Conservation (phyloP, 176 grass and related monocot species). For the Carex parvula region DNA sequence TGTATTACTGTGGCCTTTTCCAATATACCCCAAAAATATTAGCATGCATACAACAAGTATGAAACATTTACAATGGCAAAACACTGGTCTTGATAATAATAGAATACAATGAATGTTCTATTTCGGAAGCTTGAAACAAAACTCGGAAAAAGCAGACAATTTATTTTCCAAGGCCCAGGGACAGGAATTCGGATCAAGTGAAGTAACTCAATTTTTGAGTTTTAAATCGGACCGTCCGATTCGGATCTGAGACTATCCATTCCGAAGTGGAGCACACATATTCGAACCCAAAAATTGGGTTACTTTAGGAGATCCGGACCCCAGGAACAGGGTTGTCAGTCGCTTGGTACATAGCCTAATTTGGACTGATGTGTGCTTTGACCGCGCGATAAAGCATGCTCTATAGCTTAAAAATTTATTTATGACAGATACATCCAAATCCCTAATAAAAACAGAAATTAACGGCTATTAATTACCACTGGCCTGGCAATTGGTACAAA, state of each 20-base stretch:
- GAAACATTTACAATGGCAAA: too few relatives aligned
- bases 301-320: too few relatives aligned
- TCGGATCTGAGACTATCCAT: too few relatives aligned
- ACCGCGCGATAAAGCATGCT: neutral
- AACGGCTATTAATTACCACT: conserved; percentile 26
- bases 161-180: conserved; percentile 1
- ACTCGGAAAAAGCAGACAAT: neutral
- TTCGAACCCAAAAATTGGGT: too few relatives aligned
- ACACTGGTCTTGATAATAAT: too few relatives aligned
- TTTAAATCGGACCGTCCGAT: too few relatives aligned
- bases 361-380: neutral
- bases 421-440: conserved; percentile 6
- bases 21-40: neutral
- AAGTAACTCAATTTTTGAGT: too few relatives aligned
- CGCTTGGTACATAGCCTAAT: neutral
- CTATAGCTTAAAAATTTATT: neutral
- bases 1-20: neutral
- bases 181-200: too few relatives aligned
- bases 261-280: too few relatives aligned
- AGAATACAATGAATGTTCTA: neutral
- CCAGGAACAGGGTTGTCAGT: conserved; percentile 2
- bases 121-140: neutral
- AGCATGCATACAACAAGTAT: neutral
- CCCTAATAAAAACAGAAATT: conserved; percentile 23
- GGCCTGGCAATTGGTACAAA: neutral